Conservation (phyloP, 306 rosid genomes). For the Fagus crenata region DNA sequence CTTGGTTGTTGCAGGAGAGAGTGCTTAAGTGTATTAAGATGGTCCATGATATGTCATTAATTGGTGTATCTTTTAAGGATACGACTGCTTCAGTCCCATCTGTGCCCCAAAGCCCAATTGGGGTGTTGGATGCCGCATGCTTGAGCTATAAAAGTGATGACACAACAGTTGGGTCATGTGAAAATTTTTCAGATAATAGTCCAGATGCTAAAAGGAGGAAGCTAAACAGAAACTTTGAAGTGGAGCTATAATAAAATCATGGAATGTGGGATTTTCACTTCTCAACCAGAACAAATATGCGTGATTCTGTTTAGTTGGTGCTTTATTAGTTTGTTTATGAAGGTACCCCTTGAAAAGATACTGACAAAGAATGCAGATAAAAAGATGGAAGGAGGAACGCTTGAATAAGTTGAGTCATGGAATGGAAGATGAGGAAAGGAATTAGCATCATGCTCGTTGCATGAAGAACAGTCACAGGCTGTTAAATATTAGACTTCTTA, state of each 20-base stretch:
- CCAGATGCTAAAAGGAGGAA: slow-evolving; percentile 83
- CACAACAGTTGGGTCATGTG: slow-evolving; percentile 63
- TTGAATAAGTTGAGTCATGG: slow-evolving; percentile 51
- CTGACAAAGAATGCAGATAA: slow-evolving; percentile 21
- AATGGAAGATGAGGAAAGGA: slow-evolving; percentile 37
- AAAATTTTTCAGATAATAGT: slow-evolving; percentile 52
- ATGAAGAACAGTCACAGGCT: slow-evolving; percentile 50
- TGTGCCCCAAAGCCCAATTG: slow-evolving; percentile 77
- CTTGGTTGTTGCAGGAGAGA: slow-evolving; percentile 64
- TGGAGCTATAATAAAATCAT: slow-evolving; percentile 45
- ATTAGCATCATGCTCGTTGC: slow-evolving; percentile 41
- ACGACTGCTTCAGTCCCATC: slow-evolving; percentile 41
- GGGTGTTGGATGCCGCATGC: slow-evolving; percentile 73
- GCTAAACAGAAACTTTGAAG: slow-evolving; percentile 67
- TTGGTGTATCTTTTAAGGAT: slow-evolving; percentile 30
- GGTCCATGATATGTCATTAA: slow-evolving; percentile 42
- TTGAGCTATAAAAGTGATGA: slow-evolving; percentile 84
- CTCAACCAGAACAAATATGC: slow-evolving; percentile 17
- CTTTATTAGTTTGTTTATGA: slow-evolving; percentile 39
- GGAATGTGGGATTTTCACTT: slow-evolving; percentile 34
- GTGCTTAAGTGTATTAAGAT: slow-evolving; percentile 56
- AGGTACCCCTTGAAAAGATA: slow-evolving; percentile 27
- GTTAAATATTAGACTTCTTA: slow-evolving; percentile 72
- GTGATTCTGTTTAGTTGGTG: slow-evolving; percentile 36
- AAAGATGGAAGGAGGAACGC: slow-evolving; percentile 9